Evolutionary conservation across 441 rosid species (phyloP).

Genomic region (Dalechampia spathulata): DNA sequence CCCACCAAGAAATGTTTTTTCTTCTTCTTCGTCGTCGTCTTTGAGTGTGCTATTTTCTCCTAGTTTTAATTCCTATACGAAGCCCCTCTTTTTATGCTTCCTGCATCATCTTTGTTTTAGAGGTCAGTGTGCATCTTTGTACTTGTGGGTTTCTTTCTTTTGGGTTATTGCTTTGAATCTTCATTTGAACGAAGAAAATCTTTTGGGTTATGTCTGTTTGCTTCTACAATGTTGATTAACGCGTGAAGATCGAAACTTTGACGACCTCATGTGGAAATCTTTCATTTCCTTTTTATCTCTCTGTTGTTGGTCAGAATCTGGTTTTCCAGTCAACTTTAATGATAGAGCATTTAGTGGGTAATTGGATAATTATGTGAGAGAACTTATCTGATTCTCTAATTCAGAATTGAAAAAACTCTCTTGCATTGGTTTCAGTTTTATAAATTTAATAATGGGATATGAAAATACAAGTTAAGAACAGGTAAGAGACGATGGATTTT

Average conservation of each 20-base stretch:
- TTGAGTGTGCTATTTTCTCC: no score
- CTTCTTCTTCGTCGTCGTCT: no score
- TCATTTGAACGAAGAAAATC: background rate
- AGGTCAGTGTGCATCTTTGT: conserved; percentile 3
- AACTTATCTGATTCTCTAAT: background rate
- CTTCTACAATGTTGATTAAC: background rate
- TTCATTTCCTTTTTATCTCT: no score
- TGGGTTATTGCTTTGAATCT: background rate
- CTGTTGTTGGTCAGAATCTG: background rate
- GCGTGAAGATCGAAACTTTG: background rate
- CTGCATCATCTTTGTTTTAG: background rate
- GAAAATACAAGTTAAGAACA: no score
- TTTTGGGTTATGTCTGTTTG: conserved; percentile 2
- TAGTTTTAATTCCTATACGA: no score
- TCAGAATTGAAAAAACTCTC: background rate
- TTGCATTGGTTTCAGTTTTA: background rate
- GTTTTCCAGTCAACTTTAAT: background rate
- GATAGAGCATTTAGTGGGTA: background rate
- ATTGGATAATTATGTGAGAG: background rate
- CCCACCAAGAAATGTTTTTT: no score
- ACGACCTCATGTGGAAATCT: no score
- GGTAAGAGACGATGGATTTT: no score
- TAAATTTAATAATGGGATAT: background rate
- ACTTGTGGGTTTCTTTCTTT: no score
- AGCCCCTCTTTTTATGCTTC: background rate